Evolutionary conservation across 768 basidiomycete species (phyloP), one percentile per base, ranked within the genome.

Genomic region (Naganishia vaughanmartiniae): DNA sequence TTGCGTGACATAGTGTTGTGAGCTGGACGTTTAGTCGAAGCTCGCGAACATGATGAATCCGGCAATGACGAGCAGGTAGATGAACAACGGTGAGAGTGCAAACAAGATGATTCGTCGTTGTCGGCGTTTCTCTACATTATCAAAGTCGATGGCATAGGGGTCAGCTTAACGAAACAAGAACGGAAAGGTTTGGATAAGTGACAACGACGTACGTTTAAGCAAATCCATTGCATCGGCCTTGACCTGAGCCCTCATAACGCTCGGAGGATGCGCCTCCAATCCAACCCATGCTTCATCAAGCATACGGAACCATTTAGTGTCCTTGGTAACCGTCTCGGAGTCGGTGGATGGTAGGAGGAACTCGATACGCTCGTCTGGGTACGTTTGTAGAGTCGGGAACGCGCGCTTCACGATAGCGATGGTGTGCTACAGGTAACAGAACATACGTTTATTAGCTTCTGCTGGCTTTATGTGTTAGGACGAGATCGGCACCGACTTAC

Each of bases 81-180:
- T 3, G 39, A 63, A 63, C 42, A 63, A 45, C 7, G 60, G 60
- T 12, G 60, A 63, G 3, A 63, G 60, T 4, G 60, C 60, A 7
- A 63, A 63, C 6, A 63, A 42, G 17, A 63, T 63, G 60, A 63
- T 63, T 42, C 60, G 60, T 63, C 60, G 60, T 15, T 63, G 60
- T 45, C 60, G 36, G 24, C 60, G 60, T 30, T 63, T 63, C 15
- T 63, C 60, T 63, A n/a, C 21, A 58, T 10, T 12, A 10, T 15
- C 7, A 39, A 15, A 30, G 14, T 14, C 11, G 10, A 45, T 0
- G 39, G 4, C 2, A 24, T 26, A 36, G 6, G 11, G 10, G n/a
- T 42, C n/a, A 26, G 17, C 30, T n/a, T n/a, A n/a, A n/a, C n/a
- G n/a, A n/a, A n/a, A 46, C 24, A 45, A 11, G 24, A 63, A 45